Evolutionary conservation across 306 rosid genomes (phyloP).

Genomic region (Argentina anserina): DNA sequence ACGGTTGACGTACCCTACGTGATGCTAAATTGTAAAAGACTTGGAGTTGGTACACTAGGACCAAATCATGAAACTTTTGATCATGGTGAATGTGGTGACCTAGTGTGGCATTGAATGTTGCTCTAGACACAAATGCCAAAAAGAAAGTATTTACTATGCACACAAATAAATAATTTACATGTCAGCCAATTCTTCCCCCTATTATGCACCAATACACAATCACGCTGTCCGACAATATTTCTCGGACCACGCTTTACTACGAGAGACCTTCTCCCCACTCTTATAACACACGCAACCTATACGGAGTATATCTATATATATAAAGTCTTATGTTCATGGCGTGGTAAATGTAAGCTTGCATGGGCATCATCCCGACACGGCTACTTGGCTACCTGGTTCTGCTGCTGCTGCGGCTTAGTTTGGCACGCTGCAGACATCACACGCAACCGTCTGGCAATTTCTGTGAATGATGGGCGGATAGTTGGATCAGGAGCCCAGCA

Average conservation of each 20-base stretch:
- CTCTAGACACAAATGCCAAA: slow-evolving; percentile 4
- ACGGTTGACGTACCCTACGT: too few species aligned
- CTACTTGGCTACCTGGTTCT: slow-evolving; percentile 36
- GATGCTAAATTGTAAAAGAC: neutral
- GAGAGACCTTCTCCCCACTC: slow-evolving; percentile 21
- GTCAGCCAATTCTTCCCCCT: neutral
- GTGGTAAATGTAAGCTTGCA: neutral
- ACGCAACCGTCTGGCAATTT: slow-evolving; percentile 69
- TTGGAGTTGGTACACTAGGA: neutral
- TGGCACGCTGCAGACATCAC: slow-evolving; percentile 68
- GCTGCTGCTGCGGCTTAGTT: slow-evolving; percentile 41
- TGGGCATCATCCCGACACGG: neutral
- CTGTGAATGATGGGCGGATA: slow-evolving; percentile 76
- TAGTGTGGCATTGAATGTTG: neutral
- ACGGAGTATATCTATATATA: neutral
- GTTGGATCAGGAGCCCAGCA: slow-evolving; percentile 88
- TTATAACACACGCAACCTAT: slow-evolving; percentile 21
- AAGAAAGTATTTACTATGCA: slow-evolving; percentile 19
- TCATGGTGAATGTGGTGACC: neutral
- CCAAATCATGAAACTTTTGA: neutral
- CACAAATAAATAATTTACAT: slow-evolving; percentile 29
- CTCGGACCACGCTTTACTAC: neutral
- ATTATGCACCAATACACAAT: slow-evolving; percentile 19
- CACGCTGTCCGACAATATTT: neutral
- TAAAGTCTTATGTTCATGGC: slow-evolving; percentile 3